Percentiles rank a stretch among this genome's conserved stretches.
These are phyloP conservation scores for Elsinoe necatrix DNA, from an alignment of 2,329 filamentous ascomycete genomes.

Conservation along the genomic window DNA sequence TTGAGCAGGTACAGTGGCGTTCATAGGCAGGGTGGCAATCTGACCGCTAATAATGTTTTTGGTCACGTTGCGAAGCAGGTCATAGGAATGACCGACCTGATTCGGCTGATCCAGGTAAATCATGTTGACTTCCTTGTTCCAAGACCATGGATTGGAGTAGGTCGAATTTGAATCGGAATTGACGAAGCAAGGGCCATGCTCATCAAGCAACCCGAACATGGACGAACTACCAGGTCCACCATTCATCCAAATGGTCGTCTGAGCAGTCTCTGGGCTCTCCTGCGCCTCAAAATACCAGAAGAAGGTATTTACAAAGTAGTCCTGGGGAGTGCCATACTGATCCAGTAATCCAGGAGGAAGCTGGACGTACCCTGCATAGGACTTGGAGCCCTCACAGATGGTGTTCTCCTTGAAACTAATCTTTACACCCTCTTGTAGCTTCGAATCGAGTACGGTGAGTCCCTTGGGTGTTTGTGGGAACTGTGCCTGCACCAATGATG, in stretches of 20 bases:
- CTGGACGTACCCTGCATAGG: conserved; percentile 32
- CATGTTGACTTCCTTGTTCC: conserved; percentile 52
- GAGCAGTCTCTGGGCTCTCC: conserved; percentile 40
- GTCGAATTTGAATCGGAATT: conserved; percentile 45
- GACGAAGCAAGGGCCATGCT: conserved; percentile 49
- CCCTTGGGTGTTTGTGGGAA: conserved; percentile 37
- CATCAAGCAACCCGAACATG: conserved; percentile 55
- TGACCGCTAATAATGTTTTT: conserved; percentile 23
- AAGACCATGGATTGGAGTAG: conserved; percentile 49
- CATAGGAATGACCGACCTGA: conserved; percentile 45
- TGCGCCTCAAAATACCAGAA: conserved; percentile 58
- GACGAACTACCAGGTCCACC: conserved; percentile 59
- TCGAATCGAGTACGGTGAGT: conserved; percentile 35
- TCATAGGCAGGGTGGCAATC: conserved; percentile 22
- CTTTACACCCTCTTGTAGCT: conserved; percentile 34
- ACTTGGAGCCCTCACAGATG: conserved; percentile 42
- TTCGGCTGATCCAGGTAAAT: conserved; percentile 59
- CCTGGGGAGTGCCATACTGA: conserved; percentile 22
- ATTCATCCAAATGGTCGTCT: conserved; percentile 57
- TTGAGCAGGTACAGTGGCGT: conserved; percentile 31
- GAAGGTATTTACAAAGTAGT: conserved; percentile 54
- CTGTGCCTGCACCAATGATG: conserved; percentile 18
- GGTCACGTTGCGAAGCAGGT: conserved; percentile 27
- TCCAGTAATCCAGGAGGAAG: conserved; percentile 22
- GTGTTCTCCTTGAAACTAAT: conserved; percentile 38